Percentiles rank a stretch among this genome's conserved stretches.
phyloP scores from a whole-genome alignment of 2,329 filamentous ascomycete species.

The Penicillium olsonii region DNA sequence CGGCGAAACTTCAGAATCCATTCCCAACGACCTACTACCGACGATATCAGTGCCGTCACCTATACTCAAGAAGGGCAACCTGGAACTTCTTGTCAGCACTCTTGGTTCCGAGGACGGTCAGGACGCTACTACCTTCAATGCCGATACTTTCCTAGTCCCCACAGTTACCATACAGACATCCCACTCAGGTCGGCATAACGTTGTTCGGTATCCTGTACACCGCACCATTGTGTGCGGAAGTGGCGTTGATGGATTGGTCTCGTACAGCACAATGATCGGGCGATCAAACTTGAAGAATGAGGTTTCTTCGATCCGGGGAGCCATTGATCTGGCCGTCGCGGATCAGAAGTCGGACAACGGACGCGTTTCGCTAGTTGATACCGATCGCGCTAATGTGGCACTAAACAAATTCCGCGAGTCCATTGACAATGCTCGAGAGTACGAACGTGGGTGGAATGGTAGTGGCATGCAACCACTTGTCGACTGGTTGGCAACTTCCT shows the following conservation, averaged over 20 bases:
- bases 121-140: constrained; percentile 51
- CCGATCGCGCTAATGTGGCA: constrained; percentile 62
- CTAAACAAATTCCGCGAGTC: constrained; percentile 69
- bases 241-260: constrained; percentile 66
- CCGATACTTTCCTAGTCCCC: constrained; percentile 73
- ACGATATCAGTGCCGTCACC: constrained; percentile 59
- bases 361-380: constrained; percentile 60
- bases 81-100: constrained; percentile 63
- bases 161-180: constrained; percentile 69
- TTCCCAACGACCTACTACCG: constrained; percentile 54
- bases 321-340: constrained; percentile 50
- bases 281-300: constrained; percentile 34
- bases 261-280: constrained; percentile 35
- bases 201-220: constrained; percentile 80
- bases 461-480: constrained; percentile 68
- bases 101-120: constrained; percentile 51
- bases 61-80: constrained; percentile 54
- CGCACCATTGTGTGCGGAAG: constrained; percentile 73
- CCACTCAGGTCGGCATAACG: constrained; percentile 63
- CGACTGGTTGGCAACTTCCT: constrained; percentile 59
- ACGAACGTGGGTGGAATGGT: constrained; percentile 71
- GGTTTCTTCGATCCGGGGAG: constrained; percentile 35
- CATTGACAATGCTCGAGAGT: constrained; percentile 68
- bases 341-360: constrained; percentile 30
- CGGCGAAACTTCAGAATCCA: constrained; percentile 52